phyloP scores from a whole-genome alignment of 306 rosid genomes.

The Astragalus membranaceus region DNA sequence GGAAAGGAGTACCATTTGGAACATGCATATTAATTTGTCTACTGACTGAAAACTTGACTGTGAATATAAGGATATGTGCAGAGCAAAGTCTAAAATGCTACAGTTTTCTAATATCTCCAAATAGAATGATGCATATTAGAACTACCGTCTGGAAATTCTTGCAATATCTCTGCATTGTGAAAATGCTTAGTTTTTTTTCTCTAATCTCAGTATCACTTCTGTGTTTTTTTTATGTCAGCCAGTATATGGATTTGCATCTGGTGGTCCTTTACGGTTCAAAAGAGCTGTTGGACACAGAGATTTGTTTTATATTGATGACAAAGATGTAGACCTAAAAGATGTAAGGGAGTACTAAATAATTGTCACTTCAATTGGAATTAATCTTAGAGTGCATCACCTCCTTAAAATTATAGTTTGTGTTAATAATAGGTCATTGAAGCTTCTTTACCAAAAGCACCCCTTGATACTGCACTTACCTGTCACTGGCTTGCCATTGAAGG shows the following conservation, averaged over 20 bases:
- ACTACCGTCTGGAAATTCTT: neutral
- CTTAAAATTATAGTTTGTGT: constrained; percentile 4
- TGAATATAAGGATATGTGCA: neutral
- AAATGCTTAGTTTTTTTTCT: constrained; percentile 10
- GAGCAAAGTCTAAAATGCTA: neutral
- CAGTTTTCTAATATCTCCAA: neutral
- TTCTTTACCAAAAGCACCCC: constrained; percentile 70
- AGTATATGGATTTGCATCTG: constrained; percentile 77
- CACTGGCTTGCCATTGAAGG: constrained; percentile 98
- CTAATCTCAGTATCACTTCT: neutral
- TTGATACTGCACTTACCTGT: constrained; percentile 56
- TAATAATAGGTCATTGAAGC: constrained; percentile 64
- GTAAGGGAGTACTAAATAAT: constrained; percentile 39
- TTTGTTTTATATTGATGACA: constrained; percentile 81
- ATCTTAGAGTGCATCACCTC: neutral
- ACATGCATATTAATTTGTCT: neutral
- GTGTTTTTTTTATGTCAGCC: constrained; percentile 45
- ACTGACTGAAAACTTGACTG: neutral
- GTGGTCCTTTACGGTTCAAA: constrained; percentile 74
- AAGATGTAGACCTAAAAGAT: constrained; percentile 84
- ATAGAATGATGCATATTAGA: constrained; percentile 12
- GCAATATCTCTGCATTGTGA: neutral
- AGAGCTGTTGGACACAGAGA: constrained; percentile 87
- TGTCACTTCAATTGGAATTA: constrained; percentile 14
- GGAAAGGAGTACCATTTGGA: neutral